Evolutionary conservation across 176 grass and related monocot species (phyloP).

Genomic region (Poa annua): DNA sequence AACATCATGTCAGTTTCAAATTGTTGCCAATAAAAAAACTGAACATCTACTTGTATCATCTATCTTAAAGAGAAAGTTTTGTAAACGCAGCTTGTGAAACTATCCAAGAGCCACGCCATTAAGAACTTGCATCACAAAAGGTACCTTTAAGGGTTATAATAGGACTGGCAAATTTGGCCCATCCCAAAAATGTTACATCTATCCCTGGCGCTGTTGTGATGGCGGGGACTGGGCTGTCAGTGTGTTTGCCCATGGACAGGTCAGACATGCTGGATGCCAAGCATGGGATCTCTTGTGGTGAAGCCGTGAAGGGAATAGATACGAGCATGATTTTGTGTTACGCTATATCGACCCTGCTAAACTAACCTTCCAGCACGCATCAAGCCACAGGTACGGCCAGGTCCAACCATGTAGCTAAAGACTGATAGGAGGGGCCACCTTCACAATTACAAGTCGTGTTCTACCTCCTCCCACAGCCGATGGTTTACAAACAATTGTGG

Average conservation of each 20-base stretch:
- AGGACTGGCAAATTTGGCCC: not conserved
- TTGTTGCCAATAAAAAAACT: constrained; percentile 27
- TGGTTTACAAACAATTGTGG: not conserved
- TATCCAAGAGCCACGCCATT: not conserved
- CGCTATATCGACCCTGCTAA: not conserved
- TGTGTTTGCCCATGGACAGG: not conserved
- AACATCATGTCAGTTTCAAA: not conserved
- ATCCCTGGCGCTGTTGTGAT: not conserved
- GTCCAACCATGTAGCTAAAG: not conserved
- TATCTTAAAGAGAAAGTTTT: not conserved
- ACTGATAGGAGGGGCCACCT: not conserved
- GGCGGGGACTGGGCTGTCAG: not conserved
- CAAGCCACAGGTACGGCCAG: not conserved
- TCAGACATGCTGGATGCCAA: not conserved
- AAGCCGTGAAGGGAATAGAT: not conserved
- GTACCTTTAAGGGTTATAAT: not conserved
- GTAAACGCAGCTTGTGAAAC: not conserved
- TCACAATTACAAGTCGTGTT: not conserved
- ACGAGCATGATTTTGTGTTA: not conserved
- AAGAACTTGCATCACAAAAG: not conserved
- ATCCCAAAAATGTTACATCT: not conserved
- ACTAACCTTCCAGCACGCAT: not conserved
- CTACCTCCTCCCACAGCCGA: not conserved
- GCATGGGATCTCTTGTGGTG: too few relatives aligned
- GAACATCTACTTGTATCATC: constrained; percentile 5